Evolutionary conservation across 2,329 filamentous ascomycete species (phyloP), one percentile per base, ranked within the genome.

Genomic region (Pestalotiopsis sp.): DNA sequence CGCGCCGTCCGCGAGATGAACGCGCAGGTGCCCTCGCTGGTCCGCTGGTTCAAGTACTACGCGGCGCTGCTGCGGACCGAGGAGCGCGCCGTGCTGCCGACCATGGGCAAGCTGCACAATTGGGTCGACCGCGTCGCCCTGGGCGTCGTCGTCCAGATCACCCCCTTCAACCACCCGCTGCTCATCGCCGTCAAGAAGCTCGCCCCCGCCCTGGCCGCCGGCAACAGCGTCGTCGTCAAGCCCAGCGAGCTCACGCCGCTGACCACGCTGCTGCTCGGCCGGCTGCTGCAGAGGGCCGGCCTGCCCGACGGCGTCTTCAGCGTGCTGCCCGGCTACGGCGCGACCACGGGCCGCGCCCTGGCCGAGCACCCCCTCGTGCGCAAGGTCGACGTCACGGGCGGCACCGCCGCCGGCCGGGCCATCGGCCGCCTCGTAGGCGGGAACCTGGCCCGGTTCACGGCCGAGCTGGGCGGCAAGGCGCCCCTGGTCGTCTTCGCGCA

Each of bases 371-470:
- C 78, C 1, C 77, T 84, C 2, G 79, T 86, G 2, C 81, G 87
- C 78, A 93, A 93, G 81, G 86, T 94, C 67, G 91, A 92, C 71
- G 89, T 94, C 73, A 94, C 91, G 48, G 91, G 92, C 57, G 91
- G 90, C n/a, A 93, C 91, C 24, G 80, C 82, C n/a, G 89, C 91
- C 20, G 91, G 91, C 4, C 84, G 89, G 67, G 86, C 87, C 44
- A 92, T 94, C 73, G 90, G 92, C 70, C 83, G 88, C 57, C 84
- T 91, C 55, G 89, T 87, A 30, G 86, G 88, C 56, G 85, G 84
- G 70, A 92, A 92, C 78, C 79, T 93, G 72, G 89, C 91, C 75
- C 87, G 89, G 73, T 89, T 90, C 72, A 92, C 90, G 48, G 88
- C 92, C 30, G 90, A 93, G 80, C 85, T 93, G 30, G 91, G 91